These are phyloP conservation scores for Kwoniella europaea DNA, from an alignment of 768 basidiomycete genomes.

Conservation along the genomic window DNA sequence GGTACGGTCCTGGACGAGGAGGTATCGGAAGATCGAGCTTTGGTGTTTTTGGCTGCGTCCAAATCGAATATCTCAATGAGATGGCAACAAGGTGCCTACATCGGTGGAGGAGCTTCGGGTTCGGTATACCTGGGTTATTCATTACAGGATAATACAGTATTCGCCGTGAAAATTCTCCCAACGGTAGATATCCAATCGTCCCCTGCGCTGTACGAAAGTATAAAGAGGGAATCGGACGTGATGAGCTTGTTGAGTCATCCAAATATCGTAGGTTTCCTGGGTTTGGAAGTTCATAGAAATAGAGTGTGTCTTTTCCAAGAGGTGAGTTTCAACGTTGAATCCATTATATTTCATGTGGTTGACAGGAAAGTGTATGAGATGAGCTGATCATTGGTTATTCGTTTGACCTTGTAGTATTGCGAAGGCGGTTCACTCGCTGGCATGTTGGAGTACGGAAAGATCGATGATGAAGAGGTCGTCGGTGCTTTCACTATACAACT, in stretches of 20 bases:
- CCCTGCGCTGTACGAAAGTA: conserved; percentile 85
- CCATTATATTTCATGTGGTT: no score
- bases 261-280: conserved; percentile 98
- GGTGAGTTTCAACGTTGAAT: no score
- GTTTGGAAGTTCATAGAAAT: conserved; percentile 69
- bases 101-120: conserved; percentile 97
- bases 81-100: conserved; percentile 98
- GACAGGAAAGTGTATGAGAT: no score
- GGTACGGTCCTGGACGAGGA: conserved; percentile 94
- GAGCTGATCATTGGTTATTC: not conserved
- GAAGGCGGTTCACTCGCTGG: conserved; percentile 91
- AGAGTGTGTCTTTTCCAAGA: conserved; percentile 28
- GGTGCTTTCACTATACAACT: conserved; percentile 97
- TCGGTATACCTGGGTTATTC: conserved; percentile 99
- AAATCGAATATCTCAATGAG: conserved; percentile 91
- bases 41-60: conserved; percentile 93
- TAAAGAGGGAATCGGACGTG: conserved; percentile 92
- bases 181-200: conserved; percentile 90
- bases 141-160: conserved; percentile 89
- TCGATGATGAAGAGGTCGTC: conserved; percentile 94
- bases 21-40: conserved; percentile 87
- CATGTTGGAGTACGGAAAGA: conserved; percentile 86
- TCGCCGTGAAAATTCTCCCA: conserved; percentile 99
- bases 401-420: conserved; percentile 65
- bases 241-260: conserved; percentile 99